A percentile compares a stretch with the other conserved stretches of the same genome.
These are phyloP conservation scores for Filosporella fistucella DNA, from an alignment of 495 filamentous ascomycete genomes.

Conservation along the genomic window DNA sequence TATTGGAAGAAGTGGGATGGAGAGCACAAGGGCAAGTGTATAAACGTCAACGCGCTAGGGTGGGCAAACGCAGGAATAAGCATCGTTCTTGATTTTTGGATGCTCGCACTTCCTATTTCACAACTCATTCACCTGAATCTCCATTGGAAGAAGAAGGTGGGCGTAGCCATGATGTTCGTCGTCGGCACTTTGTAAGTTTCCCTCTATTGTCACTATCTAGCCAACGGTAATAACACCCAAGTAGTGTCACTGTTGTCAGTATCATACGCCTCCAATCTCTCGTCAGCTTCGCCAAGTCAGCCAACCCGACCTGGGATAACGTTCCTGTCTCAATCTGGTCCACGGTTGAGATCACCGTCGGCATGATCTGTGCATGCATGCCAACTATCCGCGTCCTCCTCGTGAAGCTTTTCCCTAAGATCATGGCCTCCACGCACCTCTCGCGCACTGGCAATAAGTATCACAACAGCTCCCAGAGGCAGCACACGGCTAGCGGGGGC, in stretches of 20 bases:
- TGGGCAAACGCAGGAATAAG: constrained; percentile 43
- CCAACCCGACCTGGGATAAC: constrained; percentile 17
- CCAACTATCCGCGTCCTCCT: constrained; percentile 20
- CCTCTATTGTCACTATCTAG: background rate
- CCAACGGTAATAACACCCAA: background rate
- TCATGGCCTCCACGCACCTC: no score
- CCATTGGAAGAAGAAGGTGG: constrained; percentile 38
- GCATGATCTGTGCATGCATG: constrained; percentile 29
- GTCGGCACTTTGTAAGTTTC: constrained; percentile 46
- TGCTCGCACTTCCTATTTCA: constrained; percentile 46
- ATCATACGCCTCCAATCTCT: constrained; percentile 22
- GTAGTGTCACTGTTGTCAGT: constrained; percentile 26
- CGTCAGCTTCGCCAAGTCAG: constrained; percentile 13
- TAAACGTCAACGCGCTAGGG: constrained; percentile 42
- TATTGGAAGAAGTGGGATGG: constrained; percentile 38
- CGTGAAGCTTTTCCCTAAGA: constrained; percentile 9
- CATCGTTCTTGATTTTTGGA: constrained; percentile 47
- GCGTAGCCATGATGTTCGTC: constrained; percentile 47
- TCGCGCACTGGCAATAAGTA: no score
- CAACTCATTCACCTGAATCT: constrained; percentile 38
- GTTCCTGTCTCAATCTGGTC: constrained; percentile 14
- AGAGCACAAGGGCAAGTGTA: constrained; percentile 34
- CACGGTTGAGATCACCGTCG: constrained; percentile 25
- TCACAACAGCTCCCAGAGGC: no score
- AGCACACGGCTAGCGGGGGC: no score